Conservation (phyloP, 1,284 basidiomycete species). For the Thelephora terrestris region DNA sequence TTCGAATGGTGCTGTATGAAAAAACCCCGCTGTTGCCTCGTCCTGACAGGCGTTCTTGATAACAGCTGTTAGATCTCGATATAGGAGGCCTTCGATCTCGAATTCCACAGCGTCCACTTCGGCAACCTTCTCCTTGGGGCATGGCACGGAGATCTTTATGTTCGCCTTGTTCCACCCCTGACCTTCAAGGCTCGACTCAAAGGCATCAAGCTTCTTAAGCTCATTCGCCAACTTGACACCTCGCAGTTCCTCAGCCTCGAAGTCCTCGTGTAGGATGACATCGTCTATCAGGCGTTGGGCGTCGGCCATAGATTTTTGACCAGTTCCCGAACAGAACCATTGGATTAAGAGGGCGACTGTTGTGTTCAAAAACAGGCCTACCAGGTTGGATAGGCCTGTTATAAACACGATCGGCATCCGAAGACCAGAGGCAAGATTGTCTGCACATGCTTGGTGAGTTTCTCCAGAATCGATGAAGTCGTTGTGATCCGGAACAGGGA, state of each 20-base stretch:
- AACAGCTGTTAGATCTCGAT: no score
- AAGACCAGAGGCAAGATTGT: no score
- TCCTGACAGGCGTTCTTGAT: no score
- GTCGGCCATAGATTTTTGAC: constrained; percentile 17
- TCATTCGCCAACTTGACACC: constrained; percentile 12
- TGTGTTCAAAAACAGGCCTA: constrained; percentile 22
- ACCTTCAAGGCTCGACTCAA: no score
- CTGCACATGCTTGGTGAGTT: no score
- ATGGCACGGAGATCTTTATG: constrained; percentile 17
- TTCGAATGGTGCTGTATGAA: no score
- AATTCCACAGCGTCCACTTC: constrained; percentile 18
- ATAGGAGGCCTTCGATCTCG: constrained; percentile 15
- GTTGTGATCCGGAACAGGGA: no score
- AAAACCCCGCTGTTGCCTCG: no score
- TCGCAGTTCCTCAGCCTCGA: constrained; percentile 11
- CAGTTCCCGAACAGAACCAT: constrained; percentile 20
- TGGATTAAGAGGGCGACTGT: constrained; percentile 17
- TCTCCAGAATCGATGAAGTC: no score
- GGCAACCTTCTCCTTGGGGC: constrained; percentile 7
- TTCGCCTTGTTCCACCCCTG: constrained; percentile 18
- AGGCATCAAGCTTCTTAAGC: constrained; percentile 9
- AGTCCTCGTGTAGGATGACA: constrained; percentile 18
- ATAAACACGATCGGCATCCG: no score
- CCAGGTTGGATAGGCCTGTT: no score
- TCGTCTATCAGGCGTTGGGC: constrained; percentile 20